A percentile compares a stretch with the other conserved stretches of the same genome.
Evolutionary conservation across 179 eudicot genomes (phyloP).

Genomic region (Silene vulgaris): DNA sequence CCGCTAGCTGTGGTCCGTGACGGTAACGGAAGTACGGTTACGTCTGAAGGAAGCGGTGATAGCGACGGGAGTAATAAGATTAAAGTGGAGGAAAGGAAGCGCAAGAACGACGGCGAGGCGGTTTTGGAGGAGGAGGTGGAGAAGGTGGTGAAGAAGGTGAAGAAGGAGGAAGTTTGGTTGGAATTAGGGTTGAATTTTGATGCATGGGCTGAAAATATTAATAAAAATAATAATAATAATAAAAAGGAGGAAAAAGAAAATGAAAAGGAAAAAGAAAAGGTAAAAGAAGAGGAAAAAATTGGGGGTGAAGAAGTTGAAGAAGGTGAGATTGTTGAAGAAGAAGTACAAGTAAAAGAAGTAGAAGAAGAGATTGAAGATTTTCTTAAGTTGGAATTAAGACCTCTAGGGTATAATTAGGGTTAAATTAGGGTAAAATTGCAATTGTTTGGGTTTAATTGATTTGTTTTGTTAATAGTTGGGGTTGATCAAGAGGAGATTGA

Average conservation of each 20-base stretch:
- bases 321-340: slow-evolving; percentile 30
- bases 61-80: slow-evolving; percentile 6
- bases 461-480: not conserved
- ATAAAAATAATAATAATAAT: too few species aligned
- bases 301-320: slow-evolving; percentile 18
- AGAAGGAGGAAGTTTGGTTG: slow-evolving; percentile 23
- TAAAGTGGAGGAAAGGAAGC: not conserved
- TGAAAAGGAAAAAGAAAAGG: not conserved
- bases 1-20: not conserved
- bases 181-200: slow-evolving; percentile 12
- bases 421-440: too few species aligned
- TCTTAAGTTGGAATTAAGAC: slow-evolving; percentile 29
- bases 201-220: not conserved
- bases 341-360: slow-evolving; percentile 13
- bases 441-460: not conserved
- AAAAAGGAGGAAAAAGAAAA: not conserved
- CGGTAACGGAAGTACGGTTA: slow-evolving; percentile 13
- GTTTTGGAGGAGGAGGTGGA: not conserved
- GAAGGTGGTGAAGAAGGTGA: slow-evolving; percentile 15
- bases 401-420: not conserved
- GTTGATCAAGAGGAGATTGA: too few species aligned
- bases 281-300: not conserved
- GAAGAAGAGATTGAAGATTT: slow-evolving; percentile 21
- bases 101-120: slow-evolving; percentile 10
- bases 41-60: slow-evolving; percentile 16